These are phyloP conservation scores for Lentinula aciculospora DNA, from an alignment of 768 basidiomycete species.

Conservation along the genomic window DNA sequence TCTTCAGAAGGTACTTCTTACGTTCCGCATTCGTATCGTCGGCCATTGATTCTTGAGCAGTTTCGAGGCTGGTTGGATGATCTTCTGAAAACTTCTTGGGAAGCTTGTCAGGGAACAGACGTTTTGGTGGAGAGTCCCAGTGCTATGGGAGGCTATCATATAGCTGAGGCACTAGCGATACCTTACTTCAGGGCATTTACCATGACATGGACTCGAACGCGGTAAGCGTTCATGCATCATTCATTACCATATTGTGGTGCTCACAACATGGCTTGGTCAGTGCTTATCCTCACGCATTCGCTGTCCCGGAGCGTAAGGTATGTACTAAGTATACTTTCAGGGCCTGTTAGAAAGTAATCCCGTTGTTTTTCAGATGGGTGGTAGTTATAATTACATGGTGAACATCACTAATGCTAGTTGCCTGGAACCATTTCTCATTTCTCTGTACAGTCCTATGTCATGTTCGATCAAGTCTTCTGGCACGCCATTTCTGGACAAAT, in stretches of 20 bases:
- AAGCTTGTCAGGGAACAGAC: slow-evolving; percentile 92
- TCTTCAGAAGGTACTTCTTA: slow-evolving; percentile 59
- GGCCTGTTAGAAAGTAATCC: slow-evolving; percentile 9
- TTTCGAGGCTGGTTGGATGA: slow-evolving; percentile 99
- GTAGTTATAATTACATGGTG: slow-evolving; percentile 98
- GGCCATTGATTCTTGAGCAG: slow-evolving; percentile 29
- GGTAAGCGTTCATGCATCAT: slow-evolving; percentile 30
- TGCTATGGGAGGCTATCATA: slow-evolving; percentile 96
- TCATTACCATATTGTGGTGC: background rate
- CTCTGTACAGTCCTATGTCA: slow-evolving; percentile 69
- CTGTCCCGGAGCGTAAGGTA: slow-evolving; percentile 93
- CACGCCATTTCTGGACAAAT: slow-evolving; percentile 89
- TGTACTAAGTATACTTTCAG: slow-evolving; percentile 4
- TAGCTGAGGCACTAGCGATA: slow-evolving; percentile 89
- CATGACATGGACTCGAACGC: slow-evolving; percentile 96
- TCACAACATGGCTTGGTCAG: slow-evolving; percentile 27
- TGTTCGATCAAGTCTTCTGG: slow-evolving; percentile 99
- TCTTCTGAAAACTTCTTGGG: slow-evolving; percentile 90
- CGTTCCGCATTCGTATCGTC: slow-evolving; percentile 5
- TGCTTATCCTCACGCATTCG: slow-evolving; percentile 97
- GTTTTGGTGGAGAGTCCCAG: slow-evolving; percentile 93
- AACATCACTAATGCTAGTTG: slow-evolving; percentile 11
- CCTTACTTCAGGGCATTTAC: slow-evolving; percentile 96
- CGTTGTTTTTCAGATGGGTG: slow-evolving; percentile 71
- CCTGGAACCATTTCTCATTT: background rate